Evolutionary conservation across 1,284 basidiomycete genomes (phyloP).

Genomic region (Jaminaea rosea): DNA sequence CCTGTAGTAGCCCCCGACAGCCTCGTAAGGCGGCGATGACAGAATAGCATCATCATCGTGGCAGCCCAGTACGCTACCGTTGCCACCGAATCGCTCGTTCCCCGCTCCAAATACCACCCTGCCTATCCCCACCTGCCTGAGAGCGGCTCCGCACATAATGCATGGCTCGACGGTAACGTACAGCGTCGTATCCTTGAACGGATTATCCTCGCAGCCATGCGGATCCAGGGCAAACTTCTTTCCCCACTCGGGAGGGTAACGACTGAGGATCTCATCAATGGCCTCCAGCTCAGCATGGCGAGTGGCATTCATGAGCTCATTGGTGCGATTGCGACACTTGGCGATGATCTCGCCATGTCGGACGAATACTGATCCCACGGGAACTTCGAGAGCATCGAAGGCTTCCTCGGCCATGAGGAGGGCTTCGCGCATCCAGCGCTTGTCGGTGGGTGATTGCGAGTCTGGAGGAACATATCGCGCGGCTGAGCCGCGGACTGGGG

Average conservation of each 20-base stretch:
- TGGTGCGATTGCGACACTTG: conserved; percentile 82
- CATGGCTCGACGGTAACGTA: conserved; percentile 99
- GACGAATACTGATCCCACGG: conserved; percentile 94
- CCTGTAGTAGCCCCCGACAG: conserved; percentile 71
- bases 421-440: conserved; percentile 43
- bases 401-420: conserved; percentile 58
- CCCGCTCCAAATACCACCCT: conserved; percentile 87
- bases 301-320: conserved; percentile 68
- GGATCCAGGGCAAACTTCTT: conserved; percentile 39
- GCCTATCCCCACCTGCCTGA: conserved; percentile 84
- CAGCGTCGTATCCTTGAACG: conserved; percentile 69
- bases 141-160: conserved; percentile 94
- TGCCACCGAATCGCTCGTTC: conserved; percentile 95
- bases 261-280: conserved; percentile 70
- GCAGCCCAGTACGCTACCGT: conserved; percentile 84
- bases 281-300: conserved; percentile 96
- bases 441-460: conserved; percentile 33
- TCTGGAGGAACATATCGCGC: conserved; percentile 27
- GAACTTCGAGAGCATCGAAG: conserved; percentile 74
- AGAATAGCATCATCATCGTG: too few relatives aligned
- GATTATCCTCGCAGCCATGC: conserved; percentile 31
- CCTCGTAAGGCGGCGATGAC: conserved; percentile 67
- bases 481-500: conserved; percentile 22
- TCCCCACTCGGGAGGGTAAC: conserved; percentile 49
- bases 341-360: conserved; percentile 66